Evolutionary conservation across 2,329 filamentous ascomycete genomes (phyloP).

Genomic region (Lasiodiplodia sp.): DNA sequence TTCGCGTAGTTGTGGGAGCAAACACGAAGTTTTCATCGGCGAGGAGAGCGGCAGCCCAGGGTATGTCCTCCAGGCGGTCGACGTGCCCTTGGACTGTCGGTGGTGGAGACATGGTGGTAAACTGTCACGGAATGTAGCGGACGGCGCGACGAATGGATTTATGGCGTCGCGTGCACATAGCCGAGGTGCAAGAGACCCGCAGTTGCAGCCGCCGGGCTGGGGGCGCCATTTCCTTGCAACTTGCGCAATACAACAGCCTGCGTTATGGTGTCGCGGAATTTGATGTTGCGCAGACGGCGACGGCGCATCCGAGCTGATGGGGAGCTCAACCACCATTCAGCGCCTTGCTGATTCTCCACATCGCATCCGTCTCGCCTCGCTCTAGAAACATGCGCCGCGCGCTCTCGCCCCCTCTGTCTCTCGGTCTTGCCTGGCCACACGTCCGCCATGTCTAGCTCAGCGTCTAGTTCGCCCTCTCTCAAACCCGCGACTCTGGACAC

Average conservation of each 20-base stretch:
- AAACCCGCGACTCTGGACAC: constrained; percentile 7
- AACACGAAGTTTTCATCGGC: constrained; percentile 50
- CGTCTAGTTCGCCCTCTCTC: neutral
- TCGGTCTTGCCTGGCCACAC: constrained; percentile 5
- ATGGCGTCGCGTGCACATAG: neutral
- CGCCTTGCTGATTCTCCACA: constrained; percentile 19
- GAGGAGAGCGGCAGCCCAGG: constrained; percentile 59
- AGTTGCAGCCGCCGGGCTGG: neutral
- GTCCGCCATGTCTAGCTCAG: constrained; percentile 15
- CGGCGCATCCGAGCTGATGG: neutral
- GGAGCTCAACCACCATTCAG: constrained; percentile 17
- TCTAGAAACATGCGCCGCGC: constrained; percentile 9
- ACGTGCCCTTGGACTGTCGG: neutral
- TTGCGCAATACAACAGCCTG: neutral
- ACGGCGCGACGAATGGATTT: no score
- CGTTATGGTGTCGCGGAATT: neutral
- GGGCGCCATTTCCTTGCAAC: neutral
- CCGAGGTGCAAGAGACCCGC: constrained; percentile 11
- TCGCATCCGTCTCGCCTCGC: neutral
- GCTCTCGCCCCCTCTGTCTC: neutral
- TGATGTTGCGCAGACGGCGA: neutral
- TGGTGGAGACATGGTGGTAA: neutral
- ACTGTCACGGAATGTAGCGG: neutral
- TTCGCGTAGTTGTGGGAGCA: constrained; percentile 49
- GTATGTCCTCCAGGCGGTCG: constrained; percentile 45